phyloP scores from a whole-genome alignment of 148 eudicot species.

The Silene uniflora region DNA sequence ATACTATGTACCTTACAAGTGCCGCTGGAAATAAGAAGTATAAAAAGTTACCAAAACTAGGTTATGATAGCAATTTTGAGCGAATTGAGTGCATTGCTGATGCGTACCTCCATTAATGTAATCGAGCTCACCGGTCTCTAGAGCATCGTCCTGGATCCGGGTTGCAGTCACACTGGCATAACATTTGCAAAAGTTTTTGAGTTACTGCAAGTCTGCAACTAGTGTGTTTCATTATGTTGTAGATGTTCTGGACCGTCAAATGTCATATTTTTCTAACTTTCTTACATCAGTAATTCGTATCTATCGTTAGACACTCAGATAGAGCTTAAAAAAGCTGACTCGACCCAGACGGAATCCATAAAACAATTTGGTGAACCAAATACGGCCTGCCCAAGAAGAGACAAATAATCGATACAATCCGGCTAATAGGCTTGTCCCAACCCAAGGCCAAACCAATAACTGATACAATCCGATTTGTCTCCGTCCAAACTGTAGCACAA shows the following conservation, averaged over 20 bases:
- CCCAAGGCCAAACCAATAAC: neutral
- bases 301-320: neutral
- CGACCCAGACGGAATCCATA: neutral
- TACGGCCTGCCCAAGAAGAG: no score
- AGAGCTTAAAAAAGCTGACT: neutral
- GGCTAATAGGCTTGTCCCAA: neutral
- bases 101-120: constrained; percentile 83
- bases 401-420: no score
- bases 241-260: neutral
- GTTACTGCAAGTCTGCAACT: neutral
- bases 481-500: no score
- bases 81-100: neutral
- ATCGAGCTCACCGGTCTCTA: constrained; percentile 77
- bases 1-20: constrained; percentile 68
- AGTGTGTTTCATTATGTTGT: neutral
- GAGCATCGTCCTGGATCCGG: constrained; percentile 56
- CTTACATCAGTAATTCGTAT: neutral
- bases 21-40: constrained; percentile 53
- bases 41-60: neutral
- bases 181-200: neutral
- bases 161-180: constrained; percentile 74
- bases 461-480: no score
- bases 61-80: neutral
- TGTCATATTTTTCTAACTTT: neutral
- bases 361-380: no score